Conservation (phyloP, 2,329 filamentous ascomycete species). For the Apiospora saccharicola region DNA sequence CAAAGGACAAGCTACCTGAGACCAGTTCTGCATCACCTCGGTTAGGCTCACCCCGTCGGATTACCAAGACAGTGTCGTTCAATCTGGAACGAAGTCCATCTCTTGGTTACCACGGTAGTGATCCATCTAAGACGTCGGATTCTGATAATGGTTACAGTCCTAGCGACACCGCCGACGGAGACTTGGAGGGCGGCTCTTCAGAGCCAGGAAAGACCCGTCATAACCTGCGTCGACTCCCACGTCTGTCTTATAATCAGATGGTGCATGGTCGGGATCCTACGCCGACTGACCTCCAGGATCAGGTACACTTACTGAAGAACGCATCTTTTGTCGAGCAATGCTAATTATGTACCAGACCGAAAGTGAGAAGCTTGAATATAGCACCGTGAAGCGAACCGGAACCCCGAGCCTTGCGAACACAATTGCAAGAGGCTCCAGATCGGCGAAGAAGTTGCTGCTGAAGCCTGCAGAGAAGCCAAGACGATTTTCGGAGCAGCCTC, state of each 20-base stretch:
- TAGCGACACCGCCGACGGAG: not conserved
- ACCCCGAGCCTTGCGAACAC: not conserved
- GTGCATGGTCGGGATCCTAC: constrained; percentile 5
- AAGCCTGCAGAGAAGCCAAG: not conserved
- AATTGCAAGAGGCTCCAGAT: not conserved
- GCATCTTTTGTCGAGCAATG: not conserved
- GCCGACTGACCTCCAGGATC: not conserved
- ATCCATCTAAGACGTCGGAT: not conserved
- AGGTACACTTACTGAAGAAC: not conserved
- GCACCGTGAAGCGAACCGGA: not conserved
- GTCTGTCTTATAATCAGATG: not conserved
- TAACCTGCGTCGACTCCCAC: constrained; percentile 17
- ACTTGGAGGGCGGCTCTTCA: not conserved
- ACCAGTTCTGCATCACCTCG: not conserved
- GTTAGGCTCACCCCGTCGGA: not conserved
- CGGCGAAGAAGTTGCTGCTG: not conserved
- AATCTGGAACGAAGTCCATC: constrained; percentile 9
- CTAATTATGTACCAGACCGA: not conserved
- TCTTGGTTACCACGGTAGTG: not conserved
- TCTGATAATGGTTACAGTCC: not conserved
- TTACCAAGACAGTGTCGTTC: not conserved
- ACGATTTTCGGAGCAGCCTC: constrained; percentile 1
- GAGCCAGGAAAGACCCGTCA: not conserved
- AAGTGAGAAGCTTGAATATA: not conserved
- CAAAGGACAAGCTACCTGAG: not conserved